These are phyloP conservation scores for Backusella mclennaniae DNA, from an alignment of 192 early-diverging fungal genomes.

Conservation along the genomic window DNA sequence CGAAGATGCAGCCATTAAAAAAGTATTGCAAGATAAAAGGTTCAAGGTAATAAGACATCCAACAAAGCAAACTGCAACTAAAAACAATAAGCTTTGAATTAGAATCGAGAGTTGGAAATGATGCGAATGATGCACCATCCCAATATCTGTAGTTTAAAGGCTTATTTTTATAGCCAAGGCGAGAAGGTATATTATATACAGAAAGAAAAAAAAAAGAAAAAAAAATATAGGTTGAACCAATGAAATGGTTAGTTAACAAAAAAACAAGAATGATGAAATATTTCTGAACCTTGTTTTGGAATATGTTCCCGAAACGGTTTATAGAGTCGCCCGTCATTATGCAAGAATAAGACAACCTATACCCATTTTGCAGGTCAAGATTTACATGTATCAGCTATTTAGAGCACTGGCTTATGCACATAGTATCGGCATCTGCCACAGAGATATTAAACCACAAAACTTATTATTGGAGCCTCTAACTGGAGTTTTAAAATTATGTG, in stretches of 20 bases:
- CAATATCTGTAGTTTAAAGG: constrained; percentile 88
- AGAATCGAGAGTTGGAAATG: constrained; percentile 92
- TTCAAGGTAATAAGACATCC: constrained; percentile 74
- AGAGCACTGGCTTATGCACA: constrained; percentile 96
- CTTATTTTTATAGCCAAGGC: constrained; percentile 95
- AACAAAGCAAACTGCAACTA: background rate
- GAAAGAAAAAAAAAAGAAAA: background rate
- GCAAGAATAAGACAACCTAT: constrained; percentile 91
- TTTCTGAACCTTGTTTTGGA: constrained; percentile 96
- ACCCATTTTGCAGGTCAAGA: constrained; percentile 93
- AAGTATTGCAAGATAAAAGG: constrained; percentile 96
- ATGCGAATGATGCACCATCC: constrained; percentile 92
- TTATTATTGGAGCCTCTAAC: constrained; percentile 86
- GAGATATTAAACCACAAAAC: constrained; percentile 99
- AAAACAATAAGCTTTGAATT: background rate
- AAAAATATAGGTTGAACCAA: background rate
- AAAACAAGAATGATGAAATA: constrained; percentile 78
- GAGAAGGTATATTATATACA: constrained; percentile 59
- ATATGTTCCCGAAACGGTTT: constrained; percentile 96
- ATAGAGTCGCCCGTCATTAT: constrained; percentile 88
- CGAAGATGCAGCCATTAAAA: constrained; percentile 95
- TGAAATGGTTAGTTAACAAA: background rate
- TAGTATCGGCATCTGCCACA: constrained; percentile 95
- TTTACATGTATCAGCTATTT: constrained; percentile 99
- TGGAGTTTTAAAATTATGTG: constrained; percentile 96